Base-by-base conservation (phyloP, 2,329 filamentous ascomycete genomes). In the Ustilaginoidea virens region DNA sequence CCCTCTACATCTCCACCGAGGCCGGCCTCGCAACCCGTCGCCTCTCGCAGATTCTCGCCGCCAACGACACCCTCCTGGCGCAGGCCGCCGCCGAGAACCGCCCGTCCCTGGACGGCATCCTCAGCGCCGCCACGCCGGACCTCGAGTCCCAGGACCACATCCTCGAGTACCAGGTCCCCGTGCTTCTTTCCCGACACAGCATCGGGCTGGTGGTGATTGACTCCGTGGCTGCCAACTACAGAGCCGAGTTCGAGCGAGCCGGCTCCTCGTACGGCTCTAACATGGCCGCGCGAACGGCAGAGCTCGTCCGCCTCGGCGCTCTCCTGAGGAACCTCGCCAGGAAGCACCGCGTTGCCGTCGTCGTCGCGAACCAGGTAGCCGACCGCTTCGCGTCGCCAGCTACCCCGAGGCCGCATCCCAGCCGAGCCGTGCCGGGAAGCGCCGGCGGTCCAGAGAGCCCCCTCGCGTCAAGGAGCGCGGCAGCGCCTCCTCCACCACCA, bases 121-220 rank as follows among this genome's bases (percentile, higher is more conserved):
- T 85, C 42, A 81, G 78, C 49, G 80, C 90, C 39, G 74, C 77
- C 28, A 85, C 82, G 7, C 80, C 82, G 18, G 86, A 96, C 48
- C 73, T 96, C 32, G 90, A 96, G 53, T 77, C 80, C 1, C 90
- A 98, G 54, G 87, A 96, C 34, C 87, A 96, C 54, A 93, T 98
- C 46, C 62, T 96, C 16, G 75, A 74, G 38, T 96, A 82, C 53
- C 90, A 98, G 51, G 74, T 96, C 5, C 90, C 90, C 2, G 78
- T 93, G 12, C 75, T 85, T 17, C 72, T 93, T 13, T 60, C 69
- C 38, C 71, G 80, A 26, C 74, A 82, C 50, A 66, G 76, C 36
- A 63, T 93, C 29, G 83, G 87, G 2, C 66, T 98, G 2, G 56
- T 98, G 2, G 67, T 96, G 10, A 58, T 98, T 18, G 90, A 98